Evolutionary conservation across 1,284 basidiomycete species (phyloP), one percentile per base, ranked within the genome.

Genomic region (Rhodotorula sp.): DNA sequence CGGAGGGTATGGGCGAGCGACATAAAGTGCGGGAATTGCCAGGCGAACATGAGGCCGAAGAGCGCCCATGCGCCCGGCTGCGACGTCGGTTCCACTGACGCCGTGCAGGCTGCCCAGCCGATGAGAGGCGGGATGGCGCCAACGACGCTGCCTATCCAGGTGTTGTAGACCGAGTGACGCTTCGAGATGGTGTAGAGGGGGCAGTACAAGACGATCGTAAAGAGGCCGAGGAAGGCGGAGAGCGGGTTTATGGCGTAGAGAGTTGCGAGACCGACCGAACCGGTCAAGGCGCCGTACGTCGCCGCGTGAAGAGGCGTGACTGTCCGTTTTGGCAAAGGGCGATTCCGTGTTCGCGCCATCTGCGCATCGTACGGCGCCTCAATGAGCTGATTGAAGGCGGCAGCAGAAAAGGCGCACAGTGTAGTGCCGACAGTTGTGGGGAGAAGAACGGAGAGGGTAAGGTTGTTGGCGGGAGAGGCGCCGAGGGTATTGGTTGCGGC

Each of bases 1-100:
- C 94, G 87, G 20, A 96, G 86, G 59, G 94, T 84, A 81, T 97
- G 87, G 5, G 94, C 88, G n/a, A 99, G 84, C 2, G 92, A 83
- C 81, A 96, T 98, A 83, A 99, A 99, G 81, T 99, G 96, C 27
- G 96, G 95, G 81, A 99, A 99, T 79, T 99, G 96, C 96, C 96
- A 99, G 68, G 90, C 90, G 82, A 89, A 99, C 20, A 98, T 86
- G 61, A 97, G 81, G 79, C 87, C 83, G 81, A 90, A 91, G 4
- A 97, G 83, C 3, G 88, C 69, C 75, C 75, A 77, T 10, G 77
- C 76, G 49, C 78, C 75, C 0, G 88, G 86, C 75, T 88, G 83
- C 0, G 85, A 75, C 15, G 86, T 84, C 0, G 90, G 90, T 76
- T 90, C 82, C 29, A 97, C 81, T 15, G 86, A 84, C 22, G 91